Evolutionary conservation across 805 yeast species (phyloP), one percentile per base, ranked within the genome.

Genomic region (Sungouiella thailandica): DNA sequence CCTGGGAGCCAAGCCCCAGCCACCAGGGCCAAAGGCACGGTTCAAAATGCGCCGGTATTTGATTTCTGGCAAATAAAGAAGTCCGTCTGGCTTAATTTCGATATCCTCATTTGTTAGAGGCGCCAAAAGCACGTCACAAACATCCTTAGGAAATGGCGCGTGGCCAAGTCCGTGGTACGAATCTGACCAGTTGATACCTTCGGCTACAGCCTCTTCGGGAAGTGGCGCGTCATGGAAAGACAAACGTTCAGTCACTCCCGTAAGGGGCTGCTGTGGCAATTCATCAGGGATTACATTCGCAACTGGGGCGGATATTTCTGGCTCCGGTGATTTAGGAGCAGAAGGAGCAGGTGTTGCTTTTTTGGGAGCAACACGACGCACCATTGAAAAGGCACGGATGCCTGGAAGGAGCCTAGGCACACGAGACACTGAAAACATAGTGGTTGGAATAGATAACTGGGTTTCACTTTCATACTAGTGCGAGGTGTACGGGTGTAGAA

Each of bases 1-100:
- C 36, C 98, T 68, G 8, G 98, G 97, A 1, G 94, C 96, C 36
- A 93, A 66, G 1, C 97, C 97, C 98, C 98, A 93, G 2, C 95
- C 97, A 17, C 98, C 98, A 5, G 98, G 96, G 3, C 98, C 98
- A 66, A 93, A 90, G 0, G 97, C 94, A 24, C 71, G 70, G 60
- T 90, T 90, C 45, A 93, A 61, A 15, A 89, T 81, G 28, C 98
- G 73, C 44, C 98, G 75, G 55, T 93, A 93, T 55, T 90, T 90
- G 61, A 93, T 93, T 57, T 93, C 98, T 0, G 98, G 98, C 29
- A 93, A 65, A 50, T 86, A 93, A 6, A 93, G 58, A 32, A 93
- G 65, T 11, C 97, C 97, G 57, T 93, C 98, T 1, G 97, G 97
- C 40, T 90, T 93, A 44, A 93, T 83, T 56, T 93, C 98, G 33